Evolutionary conservation across 352 stramenopile species (phyloP).

Genomic region (Pythium sp.): DNA sequence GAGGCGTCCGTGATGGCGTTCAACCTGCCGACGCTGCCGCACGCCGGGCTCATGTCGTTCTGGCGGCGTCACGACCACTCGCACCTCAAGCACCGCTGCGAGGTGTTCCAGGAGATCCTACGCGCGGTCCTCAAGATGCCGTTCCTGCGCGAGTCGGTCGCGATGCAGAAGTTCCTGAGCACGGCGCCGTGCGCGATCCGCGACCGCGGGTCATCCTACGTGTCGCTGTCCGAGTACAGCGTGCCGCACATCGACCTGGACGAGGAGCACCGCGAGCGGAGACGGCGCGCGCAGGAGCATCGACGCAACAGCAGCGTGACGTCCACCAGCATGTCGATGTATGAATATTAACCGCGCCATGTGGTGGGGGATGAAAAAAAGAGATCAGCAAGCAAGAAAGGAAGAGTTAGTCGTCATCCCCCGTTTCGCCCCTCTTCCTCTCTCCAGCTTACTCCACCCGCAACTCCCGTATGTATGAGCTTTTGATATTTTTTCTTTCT

Average conservation of each 20-base stretch:
- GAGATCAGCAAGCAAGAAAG: background rate
- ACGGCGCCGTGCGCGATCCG: constrained; percentile 49
- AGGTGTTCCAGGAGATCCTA: constrained; percentile 74
- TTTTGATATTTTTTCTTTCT: background rate
- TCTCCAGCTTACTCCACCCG: too few species aligned
- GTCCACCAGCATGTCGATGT: constrained; percentile 26
- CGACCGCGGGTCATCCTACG: constrained; percentile 75
- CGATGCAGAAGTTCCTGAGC: constrained; percentile 55
- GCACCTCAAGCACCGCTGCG: constrained; percentile 67
- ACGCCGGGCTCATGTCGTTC: constrained; percentile 73
- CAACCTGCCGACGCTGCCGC: constrained; percentile 60
- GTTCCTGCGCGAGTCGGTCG: constrained; percentile 34
- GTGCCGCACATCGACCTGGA: constrained; percentile 64
- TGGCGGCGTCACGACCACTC: constrained; percentile 77
- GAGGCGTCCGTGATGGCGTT: constrained; percentile 63
- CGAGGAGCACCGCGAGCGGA: constrained; percentile 69
- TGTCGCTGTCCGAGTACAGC: constrained; percentile 75
- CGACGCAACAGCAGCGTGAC: constrained; percentile 69
- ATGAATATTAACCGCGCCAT: constrained; percentile 12
- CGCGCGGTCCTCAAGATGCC: constrained; percentile 33
- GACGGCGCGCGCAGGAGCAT: constrained; percentile 65
- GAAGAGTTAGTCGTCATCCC: background rate
- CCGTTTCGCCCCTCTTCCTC: background rate
- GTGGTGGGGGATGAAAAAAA: background rate
- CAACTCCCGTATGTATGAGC: constrained; percentile 1